Evolutionary conservation across 768 basidiomycete species (phyloP).

Genomic region (Xanthoconium purpureum): DNA sequence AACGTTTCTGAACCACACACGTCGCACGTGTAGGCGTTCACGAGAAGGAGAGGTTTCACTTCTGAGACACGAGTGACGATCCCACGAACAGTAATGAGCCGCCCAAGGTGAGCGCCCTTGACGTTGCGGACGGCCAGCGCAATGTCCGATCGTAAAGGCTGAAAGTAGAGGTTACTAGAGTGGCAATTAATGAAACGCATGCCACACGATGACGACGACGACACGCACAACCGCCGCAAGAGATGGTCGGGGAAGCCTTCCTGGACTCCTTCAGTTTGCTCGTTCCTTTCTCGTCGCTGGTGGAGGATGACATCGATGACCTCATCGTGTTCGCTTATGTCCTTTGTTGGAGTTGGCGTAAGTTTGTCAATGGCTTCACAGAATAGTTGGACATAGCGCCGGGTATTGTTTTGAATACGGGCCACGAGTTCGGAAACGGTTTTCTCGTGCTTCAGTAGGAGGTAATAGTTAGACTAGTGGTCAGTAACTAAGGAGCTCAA

Average conservation of each 20-base stretch:
- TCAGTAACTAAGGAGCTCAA: neutral
- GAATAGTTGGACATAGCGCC: slow-evolving; percentile 88
- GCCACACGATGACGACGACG: neutral
- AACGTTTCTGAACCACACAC: slow-evolving; percentile 98
- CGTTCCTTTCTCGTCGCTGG: slow-evolving; percentile 87
- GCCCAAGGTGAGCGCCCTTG: slow-evolving; percentile 81
- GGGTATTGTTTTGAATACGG: slow-evolving; percentile 79
- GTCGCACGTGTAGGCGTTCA: slow-evolving; percentile 98
- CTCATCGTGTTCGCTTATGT: slow-evolving; percentile 88
- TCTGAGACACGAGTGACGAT: slow-evolving; percentile 99
- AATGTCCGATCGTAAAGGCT: slow-evolving; percentile 71
- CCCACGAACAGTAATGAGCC: slow-evolving; percentile 92
- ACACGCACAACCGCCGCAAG: slow-evolving; percentile 88
- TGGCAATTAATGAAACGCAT: slow-evolving; percentile 11
- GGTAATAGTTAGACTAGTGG: slow-evolving; percentile 8
- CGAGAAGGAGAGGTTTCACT: slow-evolving; percentile 94
- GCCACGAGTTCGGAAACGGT: slow-evolving; percentile 70
- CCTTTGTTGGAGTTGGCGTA: slow-evolving; percentile 84
- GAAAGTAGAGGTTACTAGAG: slow-evolving; percentile 88
- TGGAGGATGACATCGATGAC: slow-evolving; percentile 96
- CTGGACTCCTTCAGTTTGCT: slow-evolving; percentile 68
- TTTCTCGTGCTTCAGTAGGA: slow-evolving; percentile 55
- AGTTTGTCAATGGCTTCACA: slow-evolving; percentile 86
- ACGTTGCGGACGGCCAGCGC: slow-evolving; percentile 91
- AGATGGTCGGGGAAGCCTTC: slow-evolving; percentile 88